phyloP scores from a whole-genome alignment of 2,329 filamentous ascomycete genomes.

The Ambrosiella xylebori region DNA sequence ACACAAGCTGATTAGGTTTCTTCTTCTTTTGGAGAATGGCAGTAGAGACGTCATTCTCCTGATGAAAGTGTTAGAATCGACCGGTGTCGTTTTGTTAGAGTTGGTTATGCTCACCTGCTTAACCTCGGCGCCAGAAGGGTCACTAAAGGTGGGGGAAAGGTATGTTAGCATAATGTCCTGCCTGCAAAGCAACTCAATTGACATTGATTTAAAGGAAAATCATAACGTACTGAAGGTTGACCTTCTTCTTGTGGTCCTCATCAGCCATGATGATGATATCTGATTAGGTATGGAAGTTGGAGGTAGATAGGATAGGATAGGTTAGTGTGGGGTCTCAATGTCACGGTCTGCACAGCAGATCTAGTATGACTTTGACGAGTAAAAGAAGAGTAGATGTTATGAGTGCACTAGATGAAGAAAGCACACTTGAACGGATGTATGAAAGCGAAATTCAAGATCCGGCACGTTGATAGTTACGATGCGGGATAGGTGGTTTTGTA shows the following conservation, averaged over 20 bases:
- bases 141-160: conserved; percentile 33
- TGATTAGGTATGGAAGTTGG: not conserved
- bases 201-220: not conserved
- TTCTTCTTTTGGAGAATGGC: conserved; percentile 99
- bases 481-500: not conserved
- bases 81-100: not conserved
- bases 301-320: not conserved
- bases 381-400: not conserved
- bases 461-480: conserved; percentile 2
- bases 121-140: conserved; percentile 74
- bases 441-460: conserved; percentile 1
- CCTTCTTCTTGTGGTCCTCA: conserved; percentile 62
- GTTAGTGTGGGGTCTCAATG: conserved; percentile 2
- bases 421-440: conserved; percentile 2
- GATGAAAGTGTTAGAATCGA: conserved; percentile 20
- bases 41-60: conserved; percentile 83
- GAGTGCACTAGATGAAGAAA: not conserved
- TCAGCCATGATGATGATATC: conserved; percentile 38
- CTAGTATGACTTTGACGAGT: not conserved
- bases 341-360: conserved; percentile 12
- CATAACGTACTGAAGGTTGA: conserved; percentile 55
- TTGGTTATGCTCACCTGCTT: conserved; percentile 46
- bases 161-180: conserved; percentile 21
- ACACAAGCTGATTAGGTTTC: conserved; percentile 99
- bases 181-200: not conserved